Evolutionary conservation across 2,329 filamentous ascomycete genomes (phyloP).

Genomic region (Triangularia setosa): DNA sequence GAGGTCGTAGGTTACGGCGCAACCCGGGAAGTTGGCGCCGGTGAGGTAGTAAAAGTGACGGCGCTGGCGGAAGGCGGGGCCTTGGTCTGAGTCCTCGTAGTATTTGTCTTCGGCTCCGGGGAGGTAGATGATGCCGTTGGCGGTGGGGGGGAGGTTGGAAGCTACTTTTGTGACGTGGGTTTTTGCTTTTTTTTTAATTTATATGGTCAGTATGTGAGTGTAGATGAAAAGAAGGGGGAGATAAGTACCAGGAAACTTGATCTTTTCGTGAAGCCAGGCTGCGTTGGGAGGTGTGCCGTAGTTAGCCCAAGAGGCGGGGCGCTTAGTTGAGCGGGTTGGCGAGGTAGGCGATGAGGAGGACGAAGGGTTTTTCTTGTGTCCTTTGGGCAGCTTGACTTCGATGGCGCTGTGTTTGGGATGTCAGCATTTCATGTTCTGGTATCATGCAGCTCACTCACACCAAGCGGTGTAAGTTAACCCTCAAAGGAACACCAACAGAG

Average conservation of each 20-base stretch:
- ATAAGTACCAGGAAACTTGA: slow-evolving; percentile 27
- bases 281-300: not conserved
- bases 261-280: slow-evolving; percentile 20
- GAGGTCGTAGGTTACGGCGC: slow-evolving; percentile 55
- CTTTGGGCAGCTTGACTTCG: slow-evolving; percentile 27
- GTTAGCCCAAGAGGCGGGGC: slow-evolving; percentile 20
- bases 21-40: slow-evolving; percentile 52
- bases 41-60: slow-evolving; percentile 60
- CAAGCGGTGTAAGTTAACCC: not conserved
- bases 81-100: slow-evolving; percentile 59
- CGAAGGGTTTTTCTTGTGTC: not conserved
- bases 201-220: not conserved
- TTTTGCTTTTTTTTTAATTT: slow-evolving; percentile 40
- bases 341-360: not conserved
- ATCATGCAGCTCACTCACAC: not conserved
- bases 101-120: slow-evolving; percentile 47
- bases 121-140: slow-evolving; percentile 50
- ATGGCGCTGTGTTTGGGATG: slow-evolving; percentile 32
- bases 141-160: slow-evolving; percentile 43
- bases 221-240: not conserved
- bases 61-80: slow-evolving; percentile 52
- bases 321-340: slow-evolving; percentile 7
- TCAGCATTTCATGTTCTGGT: not conserved
- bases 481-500: slow-evolving; percentile 41
- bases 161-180: slow-evolving; percentile 55